phyloP scores from a whole-genome alignment of 208 protist genomes.

The Leishmania gerbilli region DNA sequence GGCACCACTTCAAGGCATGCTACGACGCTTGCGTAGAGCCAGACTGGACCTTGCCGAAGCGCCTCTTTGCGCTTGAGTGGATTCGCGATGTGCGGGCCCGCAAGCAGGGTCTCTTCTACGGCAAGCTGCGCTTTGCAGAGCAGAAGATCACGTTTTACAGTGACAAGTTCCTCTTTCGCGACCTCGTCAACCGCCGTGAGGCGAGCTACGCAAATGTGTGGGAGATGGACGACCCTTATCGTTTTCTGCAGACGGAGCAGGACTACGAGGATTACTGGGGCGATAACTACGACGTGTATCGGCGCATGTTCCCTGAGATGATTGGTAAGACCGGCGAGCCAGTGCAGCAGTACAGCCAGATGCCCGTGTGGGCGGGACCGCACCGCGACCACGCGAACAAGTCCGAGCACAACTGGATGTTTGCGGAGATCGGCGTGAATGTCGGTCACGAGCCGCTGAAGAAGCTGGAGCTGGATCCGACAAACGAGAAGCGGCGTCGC shows the following conservation, averaged over 20 bases:
- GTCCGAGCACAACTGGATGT: constrained; percentile 95
- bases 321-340: constrained; percentile 91
- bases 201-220: constrained; percentile 94
- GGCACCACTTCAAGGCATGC: constrained; percentile 95
- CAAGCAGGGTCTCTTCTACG: constrained; percentile 92
- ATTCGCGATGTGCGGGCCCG: constrained; percentile 90
- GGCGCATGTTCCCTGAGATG: constrained; percentile 94
- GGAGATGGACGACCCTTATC: constrained; percentile 96
- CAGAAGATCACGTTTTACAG: constrained; percentile 95
- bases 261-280: constrained; percentile 95
- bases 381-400: constrained; percentile 92
- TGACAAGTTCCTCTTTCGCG: constrained; percentile 93
- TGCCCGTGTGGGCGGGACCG: constrained; percentile 91
- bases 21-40: constrained; percentile 94
- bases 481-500: constrained; percentile 92
- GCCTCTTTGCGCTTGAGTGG: constrained; percentile 93
- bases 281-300: constrained; percentile 95
- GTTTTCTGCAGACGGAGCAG: constrained; percentile 93
- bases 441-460: constrained; percentile 92
- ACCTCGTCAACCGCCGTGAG: constrained; percentile 92
- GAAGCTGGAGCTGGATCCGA: constrained; percentile 92
- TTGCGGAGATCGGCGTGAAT: constrained; percentile 94
- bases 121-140: constrained; percentile 93
- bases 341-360: constrained; percentile 93
- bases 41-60: constrained; percentile 93